These are phyloP conservation scores for Cryptosporidium ryanae DNA, from an alignment of 169 alveolate genomes.

Conservation along the genomic window DNA sequence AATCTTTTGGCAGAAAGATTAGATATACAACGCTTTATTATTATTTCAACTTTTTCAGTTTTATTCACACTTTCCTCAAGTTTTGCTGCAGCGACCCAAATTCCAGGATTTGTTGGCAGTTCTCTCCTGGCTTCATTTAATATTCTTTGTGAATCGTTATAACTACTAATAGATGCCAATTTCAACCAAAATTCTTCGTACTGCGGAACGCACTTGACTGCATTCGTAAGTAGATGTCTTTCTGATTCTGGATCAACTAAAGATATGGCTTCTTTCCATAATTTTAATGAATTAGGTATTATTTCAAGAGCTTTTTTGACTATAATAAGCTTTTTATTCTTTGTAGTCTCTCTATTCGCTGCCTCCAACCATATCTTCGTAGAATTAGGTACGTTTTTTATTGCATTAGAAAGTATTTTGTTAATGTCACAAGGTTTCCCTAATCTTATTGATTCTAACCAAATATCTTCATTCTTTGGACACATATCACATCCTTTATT, in stretches of 20 bases:
- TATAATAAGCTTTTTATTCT: conserved; percentile 88
- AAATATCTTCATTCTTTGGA: conserved; percentile 97
- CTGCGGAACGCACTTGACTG: conserved; percentile 98
- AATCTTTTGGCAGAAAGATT: conserved; percentile 86
- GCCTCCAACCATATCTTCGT: conserved; percentile 97
- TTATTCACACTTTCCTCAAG: conserved; percentile 95
- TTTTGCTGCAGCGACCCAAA: conserved; percentile 97
- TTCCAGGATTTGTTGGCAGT: conserved; percentile 94
- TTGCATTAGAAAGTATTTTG: conserved; percentile 93
- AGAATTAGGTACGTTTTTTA: conserved; percentile 87
- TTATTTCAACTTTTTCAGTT: conserved; percentile 81
- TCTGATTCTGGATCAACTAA: conserved; percentile 95
- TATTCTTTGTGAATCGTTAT: conserved; percentile 96
- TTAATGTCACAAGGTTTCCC: conserved; percentile 95
- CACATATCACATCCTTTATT: conserved; percentile 95
- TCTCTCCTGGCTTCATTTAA: conserved; percentile 96
- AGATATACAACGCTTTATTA: conserved; percentile 89
- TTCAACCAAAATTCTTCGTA: conserved; percentile 98
- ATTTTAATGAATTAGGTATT: conserved; percentile 94
- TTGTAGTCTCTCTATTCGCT: conserved; percentile 91
- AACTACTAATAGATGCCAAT: conserved; percentile 95
- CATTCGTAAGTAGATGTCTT: conserved; percentile 92
- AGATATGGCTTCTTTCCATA: conserved; percentile 98
- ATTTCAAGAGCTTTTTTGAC: conserved; percentile 95
- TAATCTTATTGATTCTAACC: conserved; percentile 98